Base-by-base conservation (phyloP, 768 basidiomycete species). In the Sporobolomyces roseus region DNA sequence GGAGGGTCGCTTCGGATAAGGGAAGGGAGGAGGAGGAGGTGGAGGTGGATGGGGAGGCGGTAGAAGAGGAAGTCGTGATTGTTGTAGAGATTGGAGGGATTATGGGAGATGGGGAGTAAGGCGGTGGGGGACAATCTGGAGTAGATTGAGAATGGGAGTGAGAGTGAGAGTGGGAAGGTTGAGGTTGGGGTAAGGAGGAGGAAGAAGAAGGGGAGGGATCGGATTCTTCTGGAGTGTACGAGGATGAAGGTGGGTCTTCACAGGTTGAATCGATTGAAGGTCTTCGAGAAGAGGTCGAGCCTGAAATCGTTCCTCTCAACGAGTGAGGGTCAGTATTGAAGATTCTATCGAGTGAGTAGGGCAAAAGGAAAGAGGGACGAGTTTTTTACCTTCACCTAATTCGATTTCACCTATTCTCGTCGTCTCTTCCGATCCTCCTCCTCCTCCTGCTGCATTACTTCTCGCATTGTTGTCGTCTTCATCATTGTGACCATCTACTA, bases 81-180 rank as follows among this genome's bases (percentile, higher is more conserved):
- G 23, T 21, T 21, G 45, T 49, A 33, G 53, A 55, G 4, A 41
- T 25, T 13, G 51, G 17, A 4, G 59, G 65, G 8, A 5, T 50
- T n/a, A 32, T 35, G n/a, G 46, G 32, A 17, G 38, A 41, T 33
- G 51, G 65, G 2, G 70, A 64, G 48, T 66, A 63, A 10, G 70
- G 53, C 2, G 70, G 60, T 4, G 70, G 62, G 2, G 70, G 61
- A 1, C 49, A 56, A 41, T 67, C 59, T 4, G 45, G 59, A 52
- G 41, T 55, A 19, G 0, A 25, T n/a, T n/a, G n/a, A n/a, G n/a
- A n/a, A n/a, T n/a, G n/a, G n/a, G n/a, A n/a, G n/a, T n/a, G n/a
- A n/a, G n/a, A n/a, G n/a, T n/a, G n/a, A n/a, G n/a, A n/a, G n/a
- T n/a, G n/a, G n/a, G n/a, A n/a, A n/a, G n/a, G n/a, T n/a, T n/a